Percentiles rank a stretch among this genome's conserved stretches.
Conservation (phyloP, 192 early-diverging fungal genomes). For the Pilaira anomala region DNA sequence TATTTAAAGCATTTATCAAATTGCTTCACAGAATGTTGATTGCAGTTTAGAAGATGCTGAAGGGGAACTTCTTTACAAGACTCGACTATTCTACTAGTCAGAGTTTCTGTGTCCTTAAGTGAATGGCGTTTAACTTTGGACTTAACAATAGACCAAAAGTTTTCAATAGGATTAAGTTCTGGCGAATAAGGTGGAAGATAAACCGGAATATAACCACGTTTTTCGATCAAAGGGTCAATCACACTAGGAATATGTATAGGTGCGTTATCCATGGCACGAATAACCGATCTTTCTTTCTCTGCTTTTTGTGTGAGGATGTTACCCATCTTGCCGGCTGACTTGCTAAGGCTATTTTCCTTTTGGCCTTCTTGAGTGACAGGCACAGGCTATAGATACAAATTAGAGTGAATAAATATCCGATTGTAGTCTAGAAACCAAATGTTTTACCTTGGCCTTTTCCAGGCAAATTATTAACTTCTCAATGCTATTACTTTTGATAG, state of each 20-base stretch:
- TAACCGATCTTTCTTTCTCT: background rate
- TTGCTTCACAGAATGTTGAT: too few species aligned
- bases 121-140: too few species aligned
- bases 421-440: conserved; percentile 7
- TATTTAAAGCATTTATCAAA: too few species aligned
- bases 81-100: too few species aligned
- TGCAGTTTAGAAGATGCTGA: too few species aligned
- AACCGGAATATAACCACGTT: too few species aligned
- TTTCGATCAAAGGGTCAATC: conserved; percentile 8
- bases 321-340: conserved; percentile 3
- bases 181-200: too few species aligned
- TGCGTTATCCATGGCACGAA: background rate
- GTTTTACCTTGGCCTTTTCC: conserved; percentile 18
- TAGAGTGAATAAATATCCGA: conserved; percentile 15
- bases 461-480: conserved; percentile 2
- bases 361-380: conserved; percentile 3
- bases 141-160: too few species aligned
- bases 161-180: too few species aligned
- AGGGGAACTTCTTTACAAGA: too few species aligned
- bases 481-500: conserved; percentile 1
- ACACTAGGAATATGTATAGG: conserved; percentile 16
- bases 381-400: conserved; percentile 16
- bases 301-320: background rate
- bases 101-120: too few species aligned
- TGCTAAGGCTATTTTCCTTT: conserved; percentile 2